These are phyloP conservation scores for Cordyceps tenuipes DNA, from an alignment of 2,329 filamentous ascomycete species.

Conservation along the genomic window DNA sequence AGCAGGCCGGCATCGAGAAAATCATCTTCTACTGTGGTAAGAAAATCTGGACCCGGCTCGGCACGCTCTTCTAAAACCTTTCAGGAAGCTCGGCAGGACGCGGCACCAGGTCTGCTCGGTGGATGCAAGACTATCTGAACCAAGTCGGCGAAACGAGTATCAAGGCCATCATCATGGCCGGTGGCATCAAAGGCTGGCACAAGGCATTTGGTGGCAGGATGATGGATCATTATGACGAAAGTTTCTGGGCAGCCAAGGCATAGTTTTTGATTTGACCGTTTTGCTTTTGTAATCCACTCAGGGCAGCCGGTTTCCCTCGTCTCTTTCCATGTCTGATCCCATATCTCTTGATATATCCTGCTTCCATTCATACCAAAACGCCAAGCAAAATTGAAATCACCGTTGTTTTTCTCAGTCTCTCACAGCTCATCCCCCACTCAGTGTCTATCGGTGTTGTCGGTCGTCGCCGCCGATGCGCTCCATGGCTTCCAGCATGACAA, in stretches of 20 bases:
- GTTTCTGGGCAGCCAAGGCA: conserved; percentile 23
- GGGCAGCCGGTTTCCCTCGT: not conserved
- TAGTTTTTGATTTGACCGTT: not conserved
- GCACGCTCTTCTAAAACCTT: not conserved
- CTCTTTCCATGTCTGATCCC: conserved; percentile 16
- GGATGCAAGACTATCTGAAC: conserved; percentile 49
- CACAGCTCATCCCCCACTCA: not conserved
- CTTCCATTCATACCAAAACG: conserved; percentile 24
- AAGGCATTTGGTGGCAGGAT: conserved; percentile 35
- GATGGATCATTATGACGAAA: conserved; percentile 44
- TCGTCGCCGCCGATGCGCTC: conserved; percentile 60
- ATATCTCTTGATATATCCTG: conserved; percentile 13
- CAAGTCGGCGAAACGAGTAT: conserved; percentile 35
- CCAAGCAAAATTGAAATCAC: conserved; percentile 23
- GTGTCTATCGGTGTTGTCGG: conserved; percentile 26
- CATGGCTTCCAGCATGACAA: conserved; percentile 90
- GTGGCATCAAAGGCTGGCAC: conserved; percentile 49
- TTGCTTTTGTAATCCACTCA: not conserved
- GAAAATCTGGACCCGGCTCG: not conserved
- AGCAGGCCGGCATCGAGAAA: conserved; percentile 37
- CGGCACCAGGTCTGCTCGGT: conserved; percentile 43
- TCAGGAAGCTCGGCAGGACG: conserved; percentile 42
- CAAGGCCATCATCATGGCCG: conserved; percentile 39
- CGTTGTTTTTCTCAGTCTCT: conserved; percentile 15
- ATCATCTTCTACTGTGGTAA: conserved; percentile 50